These are phyloP conservation scores for Porcisia deanei DNA, from an alignment of 208 protist genomes.

Conservation along the genomic window DNA sequence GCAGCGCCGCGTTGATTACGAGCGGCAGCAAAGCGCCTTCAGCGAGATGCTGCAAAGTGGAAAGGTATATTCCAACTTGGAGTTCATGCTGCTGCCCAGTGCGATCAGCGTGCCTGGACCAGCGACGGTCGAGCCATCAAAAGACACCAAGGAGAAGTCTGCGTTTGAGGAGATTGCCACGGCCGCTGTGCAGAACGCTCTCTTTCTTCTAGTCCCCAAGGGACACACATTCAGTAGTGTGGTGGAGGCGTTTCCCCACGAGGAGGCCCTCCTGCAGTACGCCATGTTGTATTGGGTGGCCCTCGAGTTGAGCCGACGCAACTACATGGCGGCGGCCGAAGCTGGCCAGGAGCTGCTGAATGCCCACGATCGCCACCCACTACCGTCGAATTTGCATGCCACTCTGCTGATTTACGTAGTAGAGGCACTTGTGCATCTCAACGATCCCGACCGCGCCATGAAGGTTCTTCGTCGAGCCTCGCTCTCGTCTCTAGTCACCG, in stretches of 20 bases:
- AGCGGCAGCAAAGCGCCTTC: constrained; percentile 70
- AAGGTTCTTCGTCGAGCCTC: constrained; percentile 69
- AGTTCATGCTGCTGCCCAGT: constrained; percentile 77
- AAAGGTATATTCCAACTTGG: constrained; percentile 78
- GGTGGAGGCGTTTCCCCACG: constrained; percentile 64
- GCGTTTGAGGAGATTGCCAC: constrained; percentile 56
- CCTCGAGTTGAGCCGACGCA: constrained; percentile 70
- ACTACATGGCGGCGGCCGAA: constrained; percentile 78
- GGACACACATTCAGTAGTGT: constrained; percentile 59
- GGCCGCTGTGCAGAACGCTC: constrained; percentile 75
- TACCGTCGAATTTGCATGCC: constrained; percentile 66
- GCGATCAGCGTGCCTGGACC: constrained; percentile 51
- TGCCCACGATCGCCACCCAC: constrained; percentile 56
- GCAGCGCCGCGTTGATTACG: constrained; percentile 59
- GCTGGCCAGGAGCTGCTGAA: constrained; percentile 72
- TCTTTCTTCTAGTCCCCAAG: constrained; percentile 73
- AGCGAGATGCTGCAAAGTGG: constrained; percentile 64
- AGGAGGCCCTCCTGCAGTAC: constrained; percentile 60
- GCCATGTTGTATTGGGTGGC: constrained; percentile 80
- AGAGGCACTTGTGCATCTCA: constrained; percentile 82
- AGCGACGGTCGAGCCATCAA: constrained; percentile 27
- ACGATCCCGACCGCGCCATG: constrained; percentile 76
- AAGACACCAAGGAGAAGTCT: constrained; percentile 29
- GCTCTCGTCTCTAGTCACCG: constrained; percentile 63
- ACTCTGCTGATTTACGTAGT: constrained; percentile 83